A percentile compares a stretch with the other conserved stretches of the same genome.
Evolutionary conservation across 495 filamentous ascomycete species (phyloP).

Genomic region (Darksidea phi): DNA sequence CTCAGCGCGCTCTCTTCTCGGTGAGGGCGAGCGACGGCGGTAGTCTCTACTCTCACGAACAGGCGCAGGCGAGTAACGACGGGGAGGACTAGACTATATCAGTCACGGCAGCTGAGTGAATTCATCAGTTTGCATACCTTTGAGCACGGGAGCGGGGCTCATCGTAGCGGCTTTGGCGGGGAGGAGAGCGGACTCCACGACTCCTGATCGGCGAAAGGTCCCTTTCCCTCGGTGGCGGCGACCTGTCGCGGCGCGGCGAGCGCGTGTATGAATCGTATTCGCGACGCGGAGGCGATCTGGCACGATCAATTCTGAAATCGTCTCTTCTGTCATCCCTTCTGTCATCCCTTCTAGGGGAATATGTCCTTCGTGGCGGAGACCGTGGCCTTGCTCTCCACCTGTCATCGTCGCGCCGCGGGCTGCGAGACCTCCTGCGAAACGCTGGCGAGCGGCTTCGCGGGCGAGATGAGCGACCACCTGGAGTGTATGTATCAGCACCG

Average conservation of each 20-base stretch:
- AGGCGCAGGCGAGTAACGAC: slow-evolving; percentile 35
- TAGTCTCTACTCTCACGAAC: slow-evolving; percentile 35
- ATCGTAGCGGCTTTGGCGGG: slow-evolving; percentile 39
- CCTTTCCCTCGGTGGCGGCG: slow-evolving; percentile 40
- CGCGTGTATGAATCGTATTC: slow-evolving; percentile 35
- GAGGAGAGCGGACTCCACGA: slow-evolving; percentile 39
- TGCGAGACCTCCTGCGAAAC: slow-evolving; percentile 43
- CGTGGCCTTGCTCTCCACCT: slow-evolving; percentile 39
- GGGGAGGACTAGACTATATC: slow-evolving; percentile 25
- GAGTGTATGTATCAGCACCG: slow-evolving; percentile 44
- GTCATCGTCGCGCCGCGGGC: slow-evolving; percentile 38
- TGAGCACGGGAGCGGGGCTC: slow-evolving; percentile 31
- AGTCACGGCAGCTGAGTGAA: background rate
- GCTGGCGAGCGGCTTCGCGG: slow-evolving; percentile 41
- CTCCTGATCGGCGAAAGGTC: slow-evolving; percentile 41
- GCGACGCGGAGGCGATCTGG: slow-evolving; percentile 30
- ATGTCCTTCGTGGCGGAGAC: slow-evolving; percentile 42
- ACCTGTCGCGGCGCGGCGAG: slow-evolving; percentile 39
- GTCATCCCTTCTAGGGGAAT: slow-evolving; percentile 37
- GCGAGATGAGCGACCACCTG: slow-evolving; percentile 33
- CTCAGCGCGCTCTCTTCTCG: slow-evolving; percentile 39
- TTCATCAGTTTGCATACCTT: slow-evolving; percentile 18
- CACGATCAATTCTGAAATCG: slow-evolving; percentile 36
- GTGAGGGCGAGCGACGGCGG: slow-evolving; percentile 44
- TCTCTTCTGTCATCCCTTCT: no score